These are phyloP conservation scores for Vitis cinerea DNA, from an alignment of 164 flowering plant genomes.

Conservation along the genomic window DNA sequence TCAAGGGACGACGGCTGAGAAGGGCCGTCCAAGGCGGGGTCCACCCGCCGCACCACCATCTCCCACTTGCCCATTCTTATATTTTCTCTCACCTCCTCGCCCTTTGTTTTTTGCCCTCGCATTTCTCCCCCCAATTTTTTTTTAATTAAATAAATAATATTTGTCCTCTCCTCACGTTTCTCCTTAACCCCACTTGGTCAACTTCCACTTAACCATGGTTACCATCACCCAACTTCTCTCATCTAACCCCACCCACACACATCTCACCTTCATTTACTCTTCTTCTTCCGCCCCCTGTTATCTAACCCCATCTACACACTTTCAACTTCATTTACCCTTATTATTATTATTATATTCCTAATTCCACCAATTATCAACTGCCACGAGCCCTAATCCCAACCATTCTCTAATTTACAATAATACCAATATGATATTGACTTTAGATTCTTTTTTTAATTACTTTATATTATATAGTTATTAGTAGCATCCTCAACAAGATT, in stretches of 20 bases:
- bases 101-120: slow-evolving; percentile 3
- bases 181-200: slow-evolving; percentile 27
- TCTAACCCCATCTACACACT: too few species aligned
- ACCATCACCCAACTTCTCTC: slow-evolving; percentile 7
- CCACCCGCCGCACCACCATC: slow-evolving; percentile 41
- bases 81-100: background rate
- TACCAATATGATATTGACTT: too few species aligned
- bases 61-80: slow-evolving; percentile 33
- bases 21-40: slow-evolving; percentile 27
- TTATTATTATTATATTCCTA: too few species aligned
- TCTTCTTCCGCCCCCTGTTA: background rate
- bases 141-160: background rate
- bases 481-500: too few species aligned
- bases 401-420: too few species aligned
- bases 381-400: too few species aligned
- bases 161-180: background rate
- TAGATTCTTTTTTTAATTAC: too few species aligned
- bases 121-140: slow-evolving; percentile 1
- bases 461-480: too few species aligned
- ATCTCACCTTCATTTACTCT: background rate
- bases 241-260: slow-evolving; percentile 28
- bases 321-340: too few species aligned
- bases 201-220: slow-evolving; percentile 30
- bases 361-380: too few species aligned
- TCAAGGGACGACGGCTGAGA: slow-evolving; percentile 5